Evolutionary conservation across 768 basidiomycete species (phyloP).

Genomic region (Boletus sp.): DNA sequence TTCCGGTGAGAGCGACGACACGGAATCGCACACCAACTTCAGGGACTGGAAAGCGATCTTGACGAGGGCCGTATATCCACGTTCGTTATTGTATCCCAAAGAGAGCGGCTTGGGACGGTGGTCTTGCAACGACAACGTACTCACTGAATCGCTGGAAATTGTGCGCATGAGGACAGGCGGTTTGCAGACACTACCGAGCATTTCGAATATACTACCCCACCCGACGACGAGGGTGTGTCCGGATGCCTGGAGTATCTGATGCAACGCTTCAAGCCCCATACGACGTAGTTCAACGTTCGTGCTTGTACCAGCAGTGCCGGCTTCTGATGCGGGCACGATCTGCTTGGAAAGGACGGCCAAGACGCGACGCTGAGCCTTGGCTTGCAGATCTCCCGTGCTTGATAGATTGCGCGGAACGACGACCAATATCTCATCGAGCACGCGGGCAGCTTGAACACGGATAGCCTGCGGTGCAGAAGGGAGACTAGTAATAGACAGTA

Average conservation of each 20-base stretch:
- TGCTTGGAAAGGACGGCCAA: constrained; percentile 84
- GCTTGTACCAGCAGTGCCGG: constrained; percentile 42
- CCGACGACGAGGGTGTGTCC: constrained; percentile 91
- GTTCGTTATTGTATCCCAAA: constrained; percentile 59
- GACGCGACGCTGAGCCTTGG: constrained; percentile 74
- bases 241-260: constrained; percentile 86
- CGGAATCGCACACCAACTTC: constrained; percentile 91
- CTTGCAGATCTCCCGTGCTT: constrained; percentile 59
- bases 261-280: constrained; percentile 87
- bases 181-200: constrained; percentile 86
- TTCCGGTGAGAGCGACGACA: constrained; percentile 74
- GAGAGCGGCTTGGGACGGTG: constrained; percentile 46
- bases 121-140: constrained; percentile 40
- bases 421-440: constrained; percentile 80
- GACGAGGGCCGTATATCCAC: constrained; percentile 70
- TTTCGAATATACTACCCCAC: constrained; percentile 92
- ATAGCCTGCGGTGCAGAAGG: constrained; percentile 70
- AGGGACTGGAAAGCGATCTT: constrained; percentile 94
- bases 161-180: constrained; percentile 40
- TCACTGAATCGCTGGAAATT: constrained; percentile 41
- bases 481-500: constrained; percentile 74
- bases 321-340: constrained; percentile 48
- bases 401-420: constrained; percentile 72
- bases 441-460: constrained; percentile 84
- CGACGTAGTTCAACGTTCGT: constrained; percentile 74